Percentiles rank a stretch among this genome's conserved stretches.
Conservation (phyloP, 2,329 filamentous ascomycete species). For the Sphaerulina vaccinii region DNA sequence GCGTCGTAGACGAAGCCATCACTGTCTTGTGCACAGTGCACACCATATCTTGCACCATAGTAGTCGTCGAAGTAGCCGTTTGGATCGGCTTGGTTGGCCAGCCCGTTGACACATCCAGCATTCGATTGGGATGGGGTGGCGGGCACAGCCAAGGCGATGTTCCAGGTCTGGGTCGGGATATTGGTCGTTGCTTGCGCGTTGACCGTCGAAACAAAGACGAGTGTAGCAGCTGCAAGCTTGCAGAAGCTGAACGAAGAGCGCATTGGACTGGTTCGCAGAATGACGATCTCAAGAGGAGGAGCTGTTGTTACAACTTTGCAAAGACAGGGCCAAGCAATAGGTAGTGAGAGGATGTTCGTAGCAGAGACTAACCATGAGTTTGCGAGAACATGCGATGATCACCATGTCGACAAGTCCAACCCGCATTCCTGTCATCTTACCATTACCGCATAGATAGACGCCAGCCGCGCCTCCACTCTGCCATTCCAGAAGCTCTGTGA, state of each 20-base stretch:
- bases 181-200: constrained; percentile 10
- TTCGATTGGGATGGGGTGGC: background rate
- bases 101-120: background rate
- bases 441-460: too few species aligned
- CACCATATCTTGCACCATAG: constrained; percentile 19
- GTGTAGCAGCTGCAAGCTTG: constrained; percentile 13
- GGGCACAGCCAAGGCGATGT: background rate
- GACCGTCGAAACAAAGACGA: constrained; percentile 9
- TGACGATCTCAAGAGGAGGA: constrained; percentile 13
- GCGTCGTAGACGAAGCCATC: background rate
- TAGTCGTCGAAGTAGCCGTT: constrained; percentile 21
- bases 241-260: constrained; percentile 14
- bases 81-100: constrained; percentile 7
- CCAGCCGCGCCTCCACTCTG: too few species aligned
- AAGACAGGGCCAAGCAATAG: constrained; percentile 5
- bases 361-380: too few species aligned
- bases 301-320: background rate
- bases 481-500: too few species aligned
- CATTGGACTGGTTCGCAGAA: constrained; percentile 7
- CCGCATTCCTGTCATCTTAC: constrained; percentile 33
- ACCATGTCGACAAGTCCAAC: constrained; percentile 25
- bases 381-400: too few species aligned
- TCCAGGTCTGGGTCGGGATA: constrained; percentile 23
- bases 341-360: constrained; percentile 1
- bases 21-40: constrained; percentile 17